Base-by-base conservation (phyloP, 345 rosid species). In the Eucalyptus leucophloia region DNA sequence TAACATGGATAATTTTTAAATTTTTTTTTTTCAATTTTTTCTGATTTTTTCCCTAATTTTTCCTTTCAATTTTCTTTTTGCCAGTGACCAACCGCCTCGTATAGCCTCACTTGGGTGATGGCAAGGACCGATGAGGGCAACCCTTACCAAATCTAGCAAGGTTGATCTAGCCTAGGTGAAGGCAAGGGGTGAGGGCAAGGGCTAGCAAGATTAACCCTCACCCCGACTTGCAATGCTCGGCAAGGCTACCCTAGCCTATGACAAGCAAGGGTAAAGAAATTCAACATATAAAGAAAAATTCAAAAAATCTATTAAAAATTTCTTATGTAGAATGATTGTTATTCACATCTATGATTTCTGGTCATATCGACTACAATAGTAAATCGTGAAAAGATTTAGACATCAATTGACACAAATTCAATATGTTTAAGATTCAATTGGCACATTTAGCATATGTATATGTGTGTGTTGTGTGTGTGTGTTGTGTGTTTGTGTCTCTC, bases 311-410 rank as follows among this genome's bases (percentile, higher is more conserved):
- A 9, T 56, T 56, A 56, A 56, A 56, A 56, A 56, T 9, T 56
- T 23, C 3, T 1, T 3, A 24, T 0, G 14, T 56, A 24, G 0
- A 13, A 56, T 9, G 9, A 1, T 23, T 0, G 30, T 1, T 56
- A 56, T 56, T 23, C 13, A 23, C 62, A 23, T 56, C 12, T 23
- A 24, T 1, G 0, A 56, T 56, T 10, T 56, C 0, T 56, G 3
- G 14, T 23, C 30, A 1, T 23, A 24, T 56, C 30, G 13, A 23
- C 12, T 56, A 0, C 13, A 56, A 23, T 24, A 24, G 13, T 10
- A 56, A 23, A 3, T 24, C 1, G 0, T 56, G 7, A 56, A 56
- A 9, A 56, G 62, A 56, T 9, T 9, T 56, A 24, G 28, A 24
- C 12, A 9, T 56, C 62, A 56, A 24, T 56, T 10, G 13, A 24